Evolutionary conservation across 164 flowering plant genomes (phyloP).

Genomic region (Platanus orientalis): DNA sequence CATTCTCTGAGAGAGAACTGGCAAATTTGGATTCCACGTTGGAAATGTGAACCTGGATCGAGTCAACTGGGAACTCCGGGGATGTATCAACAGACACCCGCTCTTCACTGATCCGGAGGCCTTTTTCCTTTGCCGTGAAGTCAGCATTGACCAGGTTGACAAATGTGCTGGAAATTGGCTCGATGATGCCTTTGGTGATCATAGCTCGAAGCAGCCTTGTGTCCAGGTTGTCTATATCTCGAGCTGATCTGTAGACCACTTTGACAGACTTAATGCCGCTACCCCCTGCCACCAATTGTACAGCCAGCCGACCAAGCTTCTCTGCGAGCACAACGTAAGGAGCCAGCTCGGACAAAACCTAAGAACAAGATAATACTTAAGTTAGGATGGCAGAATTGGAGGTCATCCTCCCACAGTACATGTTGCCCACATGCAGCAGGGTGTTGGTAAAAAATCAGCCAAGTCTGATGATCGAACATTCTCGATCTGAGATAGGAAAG

Average conservation of each 20-base stretch:
- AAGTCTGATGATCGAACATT: neutral
- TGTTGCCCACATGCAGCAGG: too few species aligned
- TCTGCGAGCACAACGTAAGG: conserved; percentile 71
- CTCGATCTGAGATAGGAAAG: neutral
- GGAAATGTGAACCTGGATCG: conserved; percentile 67
- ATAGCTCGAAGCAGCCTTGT: conserved; percentile 79
- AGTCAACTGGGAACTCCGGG: conserved; percentile 56
- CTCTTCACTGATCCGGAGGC: conserved; percentile 69
- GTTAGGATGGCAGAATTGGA: neutral
- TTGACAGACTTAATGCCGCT: conserved; percentile 63
- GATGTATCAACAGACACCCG: conserved; percentile 41
- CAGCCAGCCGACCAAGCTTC: conserved; percentile 72
- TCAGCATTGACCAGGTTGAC: conserved; percentile 85
- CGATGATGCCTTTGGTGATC: conserved; percentile 41
- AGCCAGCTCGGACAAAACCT: conserved; percentile 68
- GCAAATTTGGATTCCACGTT: conserved; percentile 61
- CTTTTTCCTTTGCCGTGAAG: conserved; percentile 71
- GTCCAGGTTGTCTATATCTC: conserved; percentile 69
- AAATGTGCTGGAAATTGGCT: conserved; percentile 59
- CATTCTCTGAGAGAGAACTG: conserved; percentile 49
- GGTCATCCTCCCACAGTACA: neutral
- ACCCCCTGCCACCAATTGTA: conserved; percentile 72
- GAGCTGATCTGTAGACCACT: conserved; percentile 64
- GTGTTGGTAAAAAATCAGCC: neutral
- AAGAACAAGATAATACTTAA: neutral